Evolutionary conservation across 2,329 filamentous ascomycete genomes (phyloP), one percentile per base, ranked within the genome.

Genomic region (Huntiella omanensis): DNA sequence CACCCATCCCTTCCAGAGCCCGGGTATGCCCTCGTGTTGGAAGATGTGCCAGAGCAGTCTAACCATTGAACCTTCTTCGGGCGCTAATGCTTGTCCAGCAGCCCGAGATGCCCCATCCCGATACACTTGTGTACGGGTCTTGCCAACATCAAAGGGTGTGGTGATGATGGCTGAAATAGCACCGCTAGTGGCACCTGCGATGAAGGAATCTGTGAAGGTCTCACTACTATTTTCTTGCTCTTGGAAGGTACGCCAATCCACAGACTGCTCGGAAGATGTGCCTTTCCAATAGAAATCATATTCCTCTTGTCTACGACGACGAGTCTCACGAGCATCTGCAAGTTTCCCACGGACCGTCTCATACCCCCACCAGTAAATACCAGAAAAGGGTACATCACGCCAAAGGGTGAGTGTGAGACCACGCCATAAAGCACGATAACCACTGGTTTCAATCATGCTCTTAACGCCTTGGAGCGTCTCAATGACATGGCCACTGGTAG

Each of bases 301-400:
- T 13, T 35, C 28, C 34, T 43, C 28, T 33, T 34, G 28, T 32
- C n/a, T 33, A 5, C 40, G 13, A 4, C 47, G 47, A 15, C 36
- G 35, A 28, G n/a, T 35, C 28, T 45, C 48, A 13, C 42, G 45
- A 42, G 75, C 62, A 54, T 87, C 78, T 1, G 77, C 80, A 48
- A 96, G 62, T 45, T 66, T 64, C 17, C 77, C 75, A 45, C 86
- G 77, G 47, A 88, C 78, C 13, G 74, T 77, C 64, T 98, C 91
- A 59, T 98, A 98, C 10, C 91, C 88, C 77, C 83, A 92, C 91
- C 91, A 98, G 65, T 98, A 98, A 39, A 98, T 73, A 3, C 83
- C 91, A 1, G 88, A 96, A 57, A 98, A 98, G 0, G 91, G 91
- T 0, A 96, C 91, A 58, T 98, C 91, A 52, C 91, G 74, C 91